Evolutionary conservation across 1,139 yeast species (phyloP).

Genomic region (Sporopachydermia cereana): DNA sequence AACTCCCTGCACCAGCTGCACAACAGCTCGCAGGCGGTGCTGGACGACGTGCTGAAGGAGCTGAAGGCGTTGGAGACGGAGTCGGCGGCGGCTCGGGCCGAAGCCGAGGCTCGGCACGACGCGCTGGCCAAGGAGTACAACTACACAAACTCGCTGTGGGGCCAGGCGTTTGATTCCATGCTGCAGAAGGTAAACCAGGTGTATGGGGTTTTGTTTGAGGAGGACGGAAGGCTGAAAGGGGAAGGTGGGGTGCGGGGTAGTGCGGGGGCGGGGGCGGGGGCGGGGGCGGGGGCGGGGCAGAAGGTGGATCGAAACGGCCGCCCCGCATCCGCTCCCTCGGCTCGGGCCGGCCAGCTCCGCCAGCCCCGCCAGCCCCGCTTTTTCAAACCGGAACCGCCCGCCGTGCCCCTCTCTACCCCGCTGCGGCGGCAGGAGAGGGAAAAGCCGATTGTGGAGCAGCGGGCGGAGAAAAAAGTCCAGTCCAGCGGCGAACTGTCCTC

Average conservation of each 20-base stretch:
- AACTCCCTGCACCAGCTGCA: conserved; percentile 1
- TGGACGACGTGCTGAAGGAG: neutral
- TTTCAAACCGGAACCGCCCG: neutral
- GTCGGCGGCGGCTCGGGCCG: neutral
- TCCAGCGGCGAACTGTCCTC: neutral
- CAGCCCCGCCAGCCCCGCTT: neutral
- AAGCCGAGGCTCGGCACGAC: neutral
- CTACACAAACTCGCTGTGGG: conserved; percentile 3
- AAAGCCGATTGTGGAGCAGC: conserved; percentile 2
- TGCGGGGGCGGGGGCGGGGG: neutral
- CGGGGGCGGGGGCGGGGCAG: neutral
- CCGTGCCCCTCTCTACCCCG: conserved; percentile 1
- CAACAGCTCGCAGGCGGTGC: neutral
- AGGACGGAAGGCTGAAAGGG: neutral
- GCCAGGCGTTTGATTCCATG: conserved; percentile 3
- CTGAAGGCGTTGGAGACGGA: neutral
- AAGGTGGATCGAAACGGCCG: neutral
- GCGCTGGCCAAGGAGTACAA: neutral
- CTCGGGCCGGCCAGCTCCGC: too few relatives aligned
- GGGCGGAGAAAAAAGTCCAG: neutral
- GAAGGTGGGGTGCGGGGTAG: neutral
- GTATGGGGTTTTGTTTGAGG: neutral
- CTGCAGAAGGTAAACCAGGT: neutral
- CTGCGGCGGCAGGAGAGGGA: neutral
- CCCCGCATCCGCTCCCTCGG: neutral